Percentiles rank a stretch among this genome's conserved stretches.
These are phyloP conservation scores for Yamadazyma tumulicola DNA, from an alignment of 805 yeast species.

Conservation along the genomic window DNA sequence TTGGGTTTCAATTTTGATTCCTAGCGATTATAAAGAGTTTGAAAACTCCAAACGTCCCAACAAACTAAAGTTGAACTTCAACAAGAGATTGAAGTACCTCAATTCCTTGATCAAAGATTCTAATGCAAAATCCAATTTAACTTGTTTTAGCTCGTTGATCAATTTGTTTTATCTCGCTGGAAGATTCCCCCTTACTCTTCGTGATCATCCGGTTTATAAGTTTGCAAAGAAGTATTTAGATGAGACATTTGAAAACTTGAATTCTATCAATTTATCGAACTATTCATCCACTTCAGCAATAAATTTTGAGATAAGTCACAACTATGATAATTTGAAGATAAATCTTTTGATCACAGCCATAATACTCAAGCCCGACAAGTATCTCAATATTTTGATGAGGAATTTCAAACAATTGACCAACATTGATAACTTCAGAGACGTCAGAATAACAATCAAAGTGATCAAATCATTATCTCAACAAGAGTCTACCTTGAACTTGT, in stretches of 20 bases:
- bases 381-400: slow-evolving; percentile 20
- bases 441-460: slow-evolving; percentile 25
- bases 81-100: slow-evolving; percentile 34
- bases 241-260: slow-evolving; percentile 24
- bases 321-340: slow-evolving; percentile 21
- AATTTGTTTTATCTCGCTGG: slow-evolving; percentile 36
- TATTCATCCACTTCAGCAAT: slow-evolving; percentile 3
- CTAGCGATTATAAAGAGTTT: slow-evolving; percentile 34
- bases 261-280: slow-evolving; percentile 12
- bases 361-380: slow-evolving; percentile 30
- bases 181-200: slow-evolving; percentile 19
- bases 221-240: slow-evolving; percentile 32
- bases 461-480: slow-evolving; percentile 29
- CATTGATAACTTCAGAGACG: slow-evolving; percentile 24
- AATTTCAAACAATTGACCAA: slow-evolving; percentile 19
- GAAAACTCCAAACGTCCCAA: slow-evolving; percentile 21
- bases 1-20: slow-evolving; percentile 32
- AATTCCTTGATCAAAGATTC: slow-evolving; percentile 26
- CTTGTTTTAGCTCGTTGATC: slow-evolving; percentile 33
- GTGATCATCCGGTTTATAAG: slow-evolving; percentile 23
- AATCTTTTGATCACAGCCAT: slow-evolving; percentile 35
- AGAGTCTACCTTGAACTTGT: slow-evolving; percentile 17
- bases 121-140: slow-evolving; percentile 22
- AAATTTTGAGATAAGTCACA: slow-evolving; percentile 8
- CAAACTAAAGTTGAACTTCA: slow-evolving; percentile 30